Percentiles rank a stretch among this genome's conserved stretches.
Evolutionary conservation across 192 early-diverging fungal genomes (phyloP).

Genomic region (Allomyces javanicus): DNA sequence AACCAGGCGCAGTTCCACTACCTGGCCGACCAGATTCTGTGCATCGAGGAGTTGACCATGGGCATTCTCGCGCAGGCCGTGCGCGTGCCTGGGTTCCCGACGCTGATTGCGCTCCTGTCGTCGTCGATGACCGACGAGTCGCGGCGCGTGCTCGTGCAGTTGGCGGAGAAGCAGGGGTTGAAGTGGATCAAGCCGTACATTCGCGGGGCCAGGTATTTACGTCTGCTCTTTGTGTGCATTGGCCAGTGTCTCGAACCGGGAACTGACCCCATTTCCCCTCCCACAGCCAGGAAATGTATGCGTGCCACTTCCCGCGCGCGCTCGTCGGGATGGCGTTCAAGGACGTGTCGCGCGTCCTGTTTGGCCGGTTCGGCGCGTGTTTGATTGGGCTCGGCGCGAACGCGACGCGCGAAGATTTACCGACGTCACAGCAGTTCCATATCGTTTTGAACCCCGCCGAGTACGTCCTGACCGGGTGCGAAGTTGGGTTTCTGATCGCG

Average conservation of each 20-base stretch:
- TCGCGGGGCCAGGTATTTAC: constrained; percentile 18
- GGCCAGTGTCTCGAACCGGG: too few species aligned
- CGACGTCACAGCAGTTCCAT: constrained; percentile 16
- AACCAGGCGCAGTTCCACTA: constrained; percentile 49
- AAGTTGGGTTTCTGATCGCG: constrained; percentile 38
- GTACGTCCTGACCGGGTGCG: constrained; percentile 34
- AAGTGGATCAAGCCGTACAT: constrained; percentile 42
- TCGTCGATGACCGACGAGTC: constrained; percentile 36
- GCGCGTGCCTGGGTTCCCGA: constrained; percentile 48
- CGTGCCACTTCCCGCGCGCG: constrained; percentile 21
- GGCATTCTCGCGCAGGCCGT: constrained; percentile 49
- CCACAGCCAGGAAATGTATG: constrained; percentile 38
- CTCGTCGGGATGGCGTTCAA: constrained; percentile 12
- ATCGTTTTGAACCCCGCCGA: constrained; percentile 35
- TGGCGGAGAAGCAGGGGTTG: constrained; percentile 10
- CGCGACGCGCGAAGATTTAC: constrained; percentile 18
- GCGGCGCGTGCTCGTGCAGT: constrained; percentile 16
- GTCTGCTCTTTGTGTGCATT: too few species aligned
- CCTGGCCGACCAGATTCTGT: constrained; percentile 47
- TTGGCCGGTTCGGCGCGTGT: too few species aligned
- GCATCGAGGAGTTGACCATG: constrained; percentile 49
- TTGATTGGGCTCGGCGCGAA: too few species aligned
- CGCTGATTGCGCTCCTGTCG: constrained; percentile 41
- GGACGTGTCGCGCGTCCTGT: too few species aligned
- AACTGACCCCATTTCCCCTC: too few species aligned